phyloP scores from a whole-genome alignment of 2,329 filamentous ascomycete genomes.

The Elsinoe perseae region DNA sequence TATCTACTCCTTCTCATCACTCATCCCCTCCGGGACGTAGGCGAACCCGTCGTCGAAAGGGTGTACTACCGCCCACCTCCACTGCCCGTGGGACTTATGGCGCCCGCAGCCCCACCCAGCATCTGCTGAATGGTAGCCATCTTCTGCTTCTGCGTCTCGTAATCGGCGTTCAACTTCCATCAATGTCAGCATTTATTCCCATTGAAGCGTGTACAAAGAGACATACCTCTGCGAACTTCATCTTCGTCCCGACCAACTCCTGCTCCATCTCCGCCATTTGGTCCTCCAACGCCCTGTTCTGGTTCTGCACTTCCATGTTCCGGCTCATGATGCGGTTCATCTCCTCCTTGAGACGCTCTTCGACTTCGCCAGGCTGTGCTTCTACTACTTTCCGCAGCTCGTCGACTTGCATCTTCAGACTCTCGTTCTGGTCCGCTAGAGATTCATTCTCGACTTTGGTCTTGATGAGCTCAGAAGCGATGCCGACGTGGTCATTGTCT shows the following conservation, averaged over 20 bases:
- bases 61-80: constrained; percentile 8
- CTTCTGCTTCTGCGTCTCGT: constrained; percentile 43
- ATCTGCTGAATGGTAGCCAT: constrained; percentile 41
- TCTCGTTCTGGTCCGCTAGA: constrained; percentile 82
- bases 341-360: constrained; percentile 70
- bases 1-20: neutral
- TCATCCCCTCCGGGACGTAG: neutral
- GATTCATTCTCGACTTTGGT: constrained; percentile 92
- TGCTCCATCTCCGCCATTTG: constrained; percentile 88
- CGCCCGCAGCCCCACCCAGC: constrained; percentile 25
- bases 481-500: constrained; percentile 80
- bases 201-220: neutral
- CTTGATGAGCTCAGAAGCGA: constrained; percentile 84
- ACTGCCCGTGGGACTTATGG: neutral
- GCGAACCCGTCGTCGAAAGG: neutral
- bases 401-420: constrained; percentile 71
- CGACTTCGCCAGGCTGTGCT: constrained; percentile 80
- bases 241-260: constrained; percentile 84
- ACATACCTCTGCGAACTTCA: constrained; percentile 89
- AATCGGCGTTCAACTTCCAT: constrained; percentile 40
- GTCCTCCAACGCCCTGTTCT: constrained; percentile 82
- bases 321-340: constrained; percentile 88
- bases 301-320: constrained; percentile 87
- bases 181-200: neutral
- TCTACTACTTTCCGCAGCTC: constrained; percentile 83